phyloP scores from a whole-genome alignment of 1,284 basidiomycete genomes.

The Irpex sp. region DNA sequence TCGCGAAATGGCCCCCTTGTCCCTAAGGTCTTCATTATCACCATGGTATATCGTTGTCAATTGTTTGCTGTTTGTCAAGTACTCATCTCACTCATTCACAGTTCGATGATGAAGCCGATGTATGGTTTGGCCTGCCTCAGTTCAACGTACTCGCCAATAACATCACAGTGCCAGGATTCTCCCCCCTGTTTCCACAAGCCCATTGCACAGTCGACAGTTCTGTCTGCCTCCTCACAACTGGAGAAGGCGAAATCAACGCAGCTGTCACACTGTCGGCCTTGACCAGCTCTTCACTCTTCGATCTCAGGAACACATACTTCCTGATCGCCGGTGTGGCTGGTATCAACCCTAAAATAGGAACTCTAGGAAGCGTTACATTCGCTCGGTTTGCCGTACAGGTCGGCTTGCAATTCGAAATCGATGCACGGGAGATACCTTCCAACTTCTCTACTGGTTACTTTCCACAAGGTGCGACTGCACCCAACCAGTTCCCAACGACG shows the following conservation, averaged over 20 bases:
- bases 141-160: conserved; percentile 34
- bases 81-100: neutral
- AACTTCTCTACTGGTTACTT: conserved; percentile 42
- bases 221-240: conserved; percentile 38
- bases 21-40: neutral
- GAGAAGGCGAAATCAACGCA: conserved; percentile 46
- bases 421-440: conserved; percentile 40
- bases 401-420: conserved; percentile 44
- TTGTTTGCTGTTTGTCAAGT: neutral
- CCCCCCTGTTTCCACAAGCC: conserved; percentile 40
- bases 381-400: conserved; percentile 44
- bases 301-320: conserved; percentile 43
- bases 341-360: conserved; percentile 38
- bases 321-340: conserved; percentile 45
- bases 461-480: conserved; percentile 30
- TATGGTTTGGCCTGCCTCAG: conserved; percentile 19
- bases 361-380: conserved; percentile 40
- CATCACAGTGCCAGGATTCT: conserved; percentile 34
- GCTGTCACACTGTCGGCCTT: conserved; percentile 37
- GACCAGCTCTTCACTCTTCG: conserved; percentile 32
- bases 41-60: neutral
- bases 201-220: conserved; percentile 35
- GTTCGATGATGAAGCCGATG: conserved; percentile 14
- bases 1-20: neutral
- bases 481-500: conserved; percentile 27